Evolutionary conservation across 306 rosid genomes (phyloP).

Genomic region (Dryas octopetala): DNA sequence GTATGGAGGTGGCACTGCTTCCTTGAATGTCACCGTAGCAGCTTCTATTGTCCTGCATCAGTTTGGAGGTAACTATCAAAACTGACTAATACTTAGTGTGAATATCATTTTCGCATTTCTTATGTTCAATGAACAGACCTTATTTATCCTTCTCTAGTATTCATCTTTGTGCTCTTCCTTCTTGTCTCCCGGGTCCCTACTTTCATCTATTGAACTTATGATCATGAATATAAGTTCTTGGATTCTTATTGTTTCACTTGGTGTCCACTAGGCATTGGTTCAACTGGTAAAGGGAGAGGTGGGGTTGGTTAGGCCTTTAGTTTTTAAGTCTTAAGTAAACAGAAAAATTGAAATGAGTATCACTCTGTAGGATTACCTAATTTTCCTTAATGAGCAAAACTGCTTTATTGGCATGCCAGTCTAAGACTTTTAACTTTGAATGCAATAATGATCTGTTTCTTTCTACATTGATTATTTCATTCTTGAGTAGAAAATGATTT

Average conservation of each 20-base stretch:
- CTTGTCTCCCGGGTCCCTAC: not conserved
- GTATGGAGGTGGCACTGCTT: conserved; percentile 88
- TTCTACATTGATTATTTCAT: not conserved
- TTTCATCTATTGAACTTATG: not conserved
- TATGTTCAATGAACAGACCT: not conserved
- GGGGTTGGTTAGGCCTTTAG: not conserved
- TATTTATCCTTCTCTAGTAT: not conserved
- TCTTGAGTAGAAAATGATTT: not conserved
- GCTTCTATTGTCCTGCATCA: conserved; percentile 93
- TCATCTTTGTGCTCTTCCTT: not conserved
- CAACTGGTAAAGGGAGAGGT: not conserved
- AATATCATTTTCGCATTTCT: not conserved
- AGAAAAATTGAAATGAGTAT: not conserved
- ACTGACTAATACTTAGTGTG: not conserved
- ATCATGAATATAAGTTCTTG: not conserved
- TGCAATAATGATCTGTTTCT: not conserved
- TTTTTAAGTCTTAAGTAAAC: not conserved
- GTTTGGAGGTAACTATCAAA: conserved; percentile 65
- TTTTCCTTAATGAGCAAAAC: not conserved
- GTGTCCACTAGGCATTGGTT: not conserved
- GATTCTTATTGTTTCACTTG: not conserved
- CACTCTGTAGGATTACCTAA: not conserved
- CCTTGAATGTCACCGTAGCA: conserved; percentile 88
- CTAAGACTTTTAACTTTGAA: not conserved
- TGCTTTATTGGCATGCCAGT: not conserved